phyloP scores from a whole-genome alignment of 1,284 basidiomycete genomes.

The Papiliotrema laurentii region DNA sequence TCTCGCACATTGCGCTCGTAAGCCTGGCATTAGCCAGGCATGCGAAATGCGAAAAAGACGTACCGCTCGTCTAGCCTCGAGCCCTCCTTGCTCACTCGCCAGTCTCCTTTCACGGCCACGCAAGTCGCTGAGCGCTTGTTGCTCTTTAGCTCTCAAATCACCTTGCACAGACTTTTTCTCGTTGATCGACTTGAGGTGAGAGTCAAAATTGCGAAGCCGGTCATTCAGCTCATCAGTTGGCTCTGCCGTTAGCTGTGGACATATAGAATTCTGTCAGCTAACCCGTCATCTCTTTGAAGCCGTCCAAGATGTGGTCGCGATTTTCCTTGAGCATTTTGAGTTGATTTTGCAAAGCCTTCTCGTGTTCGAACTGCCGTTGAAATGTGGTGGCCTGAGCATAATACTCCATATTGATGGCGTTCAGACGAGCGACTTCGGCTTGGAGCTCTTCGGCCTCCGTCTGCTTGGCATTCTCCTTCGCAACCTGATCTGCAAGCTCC shows the following conservation, averaged over 20 bases:
- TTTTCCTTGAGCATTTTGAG: constrained; percentile 67
- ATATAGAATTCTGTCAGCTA: constrained; percentile 8
- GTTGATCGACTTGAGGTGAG: constrained; percentile 41
- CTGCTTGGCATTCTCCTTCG: constrained; percentile 66
- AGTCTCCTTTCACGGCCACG: constrained; percentile 29
- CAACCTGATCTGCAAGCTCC: constrained; percentile 55
- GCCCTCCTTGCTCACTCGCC: constrained; percentile 33
- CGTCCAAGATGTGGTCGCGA: constrained; percentile 56
- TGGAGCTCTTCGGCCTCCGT: constrained; percentile 69
- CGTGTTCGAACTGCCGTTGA: constrained; percentile 71
- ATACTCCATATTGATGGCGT: constrained; percentile 72
- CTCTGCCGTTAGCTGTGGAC: constrained; percentile 52
- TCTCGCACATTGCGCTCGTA: constrained; percentile 69
- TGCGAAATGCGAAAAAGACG: constrained; percentile 3
- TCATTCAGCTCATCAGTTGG: constrained; percentile 69
- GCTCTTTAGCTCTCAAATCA: constrained; percentile 32
- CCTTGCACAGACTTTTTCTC: constrained; percentile 34
- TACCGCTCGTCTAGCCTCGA: constrained; percentile 41
- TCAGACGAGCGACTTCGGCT: constrained; percentile 62
- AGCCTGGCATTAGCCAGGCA: constrained; percentile 52
- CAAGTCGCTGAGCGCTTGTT: constrained; percentile 34
- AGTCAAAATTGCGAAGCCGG: constrained; percentile 67
- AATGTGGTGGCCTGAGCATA: constrained; percentile 80
- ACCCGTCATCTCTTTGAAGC: constrained; percentile 67
- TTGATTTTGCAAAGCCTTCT: constrained; percentile 51